phyloP scores from a whole-genome alignment of 2,329 filamentous ascomycete species.

The Atkinsonella hypoxylon region DNA sequence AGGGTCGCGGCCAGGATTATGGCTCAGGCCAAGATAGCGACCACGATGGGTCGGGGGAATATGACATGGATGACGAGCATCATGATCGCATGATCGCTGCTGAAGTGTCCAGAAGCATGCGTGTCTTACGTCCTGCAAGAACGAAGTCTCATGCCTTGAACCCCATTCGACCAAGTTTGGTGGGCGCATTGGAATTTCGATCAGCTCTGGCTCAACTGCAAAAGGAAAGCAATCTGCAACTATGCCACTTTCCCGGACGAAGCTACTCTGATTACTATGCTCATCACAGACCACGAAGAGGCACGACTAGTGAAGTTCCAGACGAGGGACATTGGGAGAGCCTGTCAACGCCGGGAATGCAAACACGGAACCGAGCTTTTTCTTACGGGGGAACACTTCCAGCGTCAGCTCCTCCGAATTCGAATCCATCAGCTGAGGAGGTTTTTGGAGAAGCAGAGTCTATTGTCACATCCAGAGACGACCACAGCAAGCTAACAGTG shows the following conservation, averaged over 20 bases:
- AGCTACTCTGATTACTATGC: conserved; percentile 32
- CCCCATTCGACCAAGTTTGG: conserved; percentile 81
- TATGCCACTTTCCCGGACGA: conserved; percentile 55
- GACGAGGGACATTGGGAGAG: conserved; percentile 9
- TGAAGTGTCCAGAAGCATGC: conserved; percentile 89
- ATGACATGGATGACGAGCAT: conserved; percentile 31
- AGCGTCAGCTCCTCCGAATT: background rate
- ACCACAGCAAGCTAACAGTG: background rate
- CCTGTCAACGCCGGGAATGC: conserved; percentile 2
- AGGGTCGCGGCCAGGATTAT: conserved; percentile 19
- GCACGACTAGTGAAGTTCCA: conserved; percentile 16
- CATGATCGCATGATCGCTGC: conserved; percentile 58
- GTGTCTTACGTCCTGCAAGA: conserved; percentile 56
- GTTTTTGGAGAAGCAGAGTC: background rate
- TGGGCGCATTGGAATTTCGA: conserved; percentile 87
- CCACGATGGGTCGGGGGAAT: conserved; percentile 27
- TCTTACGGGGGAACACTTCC: conserved; percentile 7
- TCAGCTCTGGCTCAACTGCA: conserved; percentile 82
- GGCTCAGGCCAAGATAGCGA: conserved; percentile 23
- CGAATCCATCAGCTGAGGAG: background rate
- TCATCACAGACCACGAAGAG: conserved; percentile 13
- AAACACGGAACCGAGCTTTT: conserved; percentile 9
- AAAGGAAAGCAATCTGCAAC: conserved; percentile 63
- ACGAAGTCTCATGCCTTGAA: conserved; percentile 56
- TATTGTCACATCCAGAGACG: background rate